Conservation (phyloP, 2,329 filamentous ascomycete genomes). For the Davidsoniella australis region DNA sequence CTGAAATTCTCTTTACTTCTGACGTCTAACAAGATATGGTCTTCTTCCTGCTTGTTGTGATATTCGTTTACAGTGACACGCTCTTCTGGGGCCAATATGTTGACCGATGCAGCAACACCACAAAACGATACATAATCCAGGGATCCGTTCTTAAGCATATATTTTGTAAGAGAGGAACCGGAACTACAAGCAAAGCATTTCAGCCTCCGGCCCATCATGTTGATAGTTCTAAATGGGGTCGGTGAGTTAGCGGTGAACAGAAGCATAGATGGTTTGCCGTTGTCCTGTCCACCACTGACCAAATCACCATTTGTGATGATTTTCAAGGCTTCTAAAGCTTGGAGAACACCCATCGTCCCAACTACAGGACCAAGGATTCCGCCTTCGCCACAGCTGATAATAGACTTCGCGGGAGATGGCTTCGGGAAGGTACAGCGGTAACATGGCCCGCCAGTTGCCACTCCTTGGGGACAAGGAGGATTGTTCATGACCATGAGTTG, state of each 20-base stretch:
- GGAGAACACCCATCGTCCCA: slow-evolving; percentile 79
- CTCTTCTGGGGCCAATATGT: slow-evolving; percentile 42
- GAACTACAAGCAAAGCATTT: slow-evolving; percentile 65
- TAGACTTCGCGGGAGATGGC: slow-evolving; percentile 67
- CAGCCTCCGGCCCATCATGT: slow-evolving; percentile 49
- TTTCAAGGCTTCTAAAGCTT: slow-evolving; percentile 79
- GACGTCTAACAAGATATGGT: slow-evolving; percentile 57
- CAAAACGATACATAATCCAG: slow-evolving; percentile 82
- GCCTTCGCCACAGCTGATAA: slow-evolving; percentile 79
- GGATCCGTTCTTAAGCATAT: slow-evolving; percentile 44
- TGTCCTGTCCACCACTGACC: slow-evolving; percentile 9
- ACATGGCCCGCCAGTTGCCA: slow-evolving; percentile 53
- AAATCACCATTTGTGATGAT: slow-evolving; percentile 38
- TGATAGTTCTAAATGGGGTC: slow-evolving; percentile 52
- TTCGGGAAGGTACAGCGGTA: slow-evolving; percentile 86
- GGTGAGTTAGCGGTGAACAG: slow-evolving; percentile 30
- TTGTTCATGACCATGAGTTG: slow-evolving; percentile 81
- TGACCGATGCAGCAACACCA: slow-evolving; percentile 39
- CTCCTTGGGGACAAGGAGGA: slow-evolving; percentile 45
- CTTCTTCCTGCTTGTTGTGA: slow-evolving; percentile 12
- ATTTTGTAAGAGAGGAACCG: slow-evolving; percentile 40
- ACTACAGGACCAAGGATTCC: slow-evolving; percentile 88
- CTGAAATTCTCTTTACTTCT: slow-evolving; percentile 72
- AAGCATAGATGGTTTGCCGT: slow-evolving; percentile 21
- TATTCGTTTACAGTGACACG: slow-evolving; percentile 52